Evolutionary conservation across 2,329 filamentous ascomycete genomes (phyloP).

Genomic region (Alternaria angustiovoidea): DNA sequence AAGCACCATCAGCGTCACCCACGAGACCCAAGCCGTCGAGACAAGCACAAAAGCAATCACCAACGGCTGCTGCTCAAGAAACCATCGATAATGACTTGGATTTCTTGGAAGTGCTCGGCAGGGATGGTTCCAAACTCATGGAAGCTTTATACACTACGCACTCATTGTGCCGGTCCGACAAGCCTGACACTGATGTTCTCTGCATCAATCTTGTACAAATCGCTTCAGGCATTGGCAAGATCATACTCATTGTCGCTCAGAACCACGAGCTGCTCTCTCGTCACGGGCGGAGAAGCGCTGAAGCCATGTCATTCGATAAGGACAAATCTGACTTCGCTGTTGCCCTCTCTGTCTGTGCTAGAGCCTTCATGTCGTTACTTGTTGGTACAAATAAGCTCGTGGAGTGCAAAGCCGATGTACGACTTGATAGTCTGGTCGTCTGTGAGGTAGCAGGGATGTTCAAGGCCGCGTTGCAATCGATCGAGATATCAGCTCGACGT

Average conservation of each 20-base stretch:
- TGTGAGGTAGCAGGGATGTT: constrained; percentile 51
- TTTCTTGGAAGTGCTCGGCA: constrained; percentile 36
- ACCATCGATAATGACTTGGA: constrained; percentile 38
- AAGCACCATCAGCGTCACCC: constrained; percentile 19
- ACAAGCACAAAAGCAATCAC: constrained; percentile 8
- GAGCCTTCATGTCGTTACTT: constrained; percentile 44
- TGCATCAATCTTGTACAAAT: constrained; percentile 38
- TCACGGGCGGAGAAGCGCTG: constrained; percentile 12
- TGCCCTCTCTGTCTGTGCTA: constrained; percentile 39
- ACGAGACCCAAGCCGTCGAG: constrained; percentile 28
- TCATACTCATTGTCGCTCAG: constrained; percentile 33
- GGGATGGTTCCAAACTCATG: constrained; percentile 21
- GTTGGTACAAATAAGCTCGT: constrained; percentile 39
- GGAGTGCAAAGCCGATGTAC: constrained; percentile 17
- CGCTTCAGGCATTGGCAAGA: constrained; percentile 32
- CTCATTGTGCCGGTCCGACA: constrained; percentile 32
- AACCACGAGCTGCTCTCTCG: constrained; percentile 30
- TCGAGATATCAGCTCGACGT: constrained; percentile 38
- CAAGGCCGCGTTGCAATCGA: constrained; percentile 41
- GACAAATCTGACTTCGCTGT: constrained; percentile 38
- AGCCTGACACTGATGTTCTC: constrained; percentile 25
- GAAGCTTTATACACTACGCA: constrained; percentile 43
- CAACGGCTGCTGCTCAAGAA: constrained; percentile 25
- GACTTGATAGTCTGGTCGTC: constrained; percentile 34
- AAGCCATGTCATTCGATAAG: constrained; percentile 26